Evolutionary conservation across 306 rosid genomes (phyloP).

Genomic region (Ziziphus jujuba): DNA sequence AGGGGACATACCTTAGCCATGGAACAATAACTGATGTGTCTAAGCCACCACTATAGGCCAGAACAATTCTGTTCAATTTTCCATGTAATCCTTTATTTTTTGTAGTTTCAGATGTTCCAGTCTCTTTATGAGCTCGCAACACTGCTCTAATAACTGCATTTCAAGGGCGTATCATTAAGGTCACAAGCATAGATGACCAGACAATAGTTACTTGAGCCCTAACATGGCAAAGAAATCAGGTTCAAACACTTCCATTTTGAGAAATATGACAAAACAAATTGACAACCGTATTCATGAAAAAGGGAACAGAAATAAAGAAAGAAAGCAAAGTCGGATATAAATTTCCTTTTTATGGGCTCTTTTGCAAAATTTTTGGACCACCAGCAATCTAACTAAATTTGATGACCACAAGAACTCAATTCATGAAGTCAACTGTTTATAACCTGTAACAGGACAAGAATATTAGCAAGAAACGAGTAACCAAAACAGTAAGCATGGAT

Average conservation of each 20-base stretch:
- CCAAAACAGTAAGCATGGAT: background rate
- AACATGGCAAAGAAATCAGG: too few species aligned
- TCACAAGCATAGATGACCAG: background rate
- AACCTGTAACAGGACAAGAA: background rate
- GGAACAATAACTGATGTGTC: slow-evolving; percentile 98
- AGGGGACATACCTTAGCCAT: slow-evolving; percentile 81
- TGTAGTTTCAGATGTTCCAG: slow-evolving; percentile 36
- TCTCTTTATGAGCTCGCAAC: slow-evolving; percentile 39
- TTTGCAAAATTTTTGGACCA: too few species aligned
- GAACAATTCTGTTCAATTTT: slow-evolving; percentile 79
- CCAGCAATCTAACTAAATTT: background rate
- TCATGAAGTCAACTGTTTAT: background rate
- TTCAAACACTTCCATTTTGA: too few species aligned
- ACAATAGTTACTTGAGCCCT: too few species aligned
- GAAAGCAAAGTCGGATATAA: too few species aligned
- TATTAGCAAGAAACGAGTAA: background rate
- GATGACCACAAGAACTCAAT: background rate
- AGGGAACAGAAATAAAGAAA: too few species aligned
- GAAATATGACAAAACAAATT: too few species aligned
- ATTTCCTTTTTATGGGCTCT: too few species aligned
- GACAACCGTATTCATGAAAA: too few species aligned
- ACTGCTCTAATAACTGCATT: slow-evolving; percentile 60
- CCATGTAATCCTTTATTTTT: slow-evolving; percentile 63
- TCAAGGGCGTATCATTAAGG: slow-evolving; percentile 14
- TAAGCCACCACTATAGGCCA: slow-evolving; percentile 96